Evolutionary conservation across 176 grass and related monocot genomes (phyloP).

Genomic region (Neostapfia colusana): DNA sequence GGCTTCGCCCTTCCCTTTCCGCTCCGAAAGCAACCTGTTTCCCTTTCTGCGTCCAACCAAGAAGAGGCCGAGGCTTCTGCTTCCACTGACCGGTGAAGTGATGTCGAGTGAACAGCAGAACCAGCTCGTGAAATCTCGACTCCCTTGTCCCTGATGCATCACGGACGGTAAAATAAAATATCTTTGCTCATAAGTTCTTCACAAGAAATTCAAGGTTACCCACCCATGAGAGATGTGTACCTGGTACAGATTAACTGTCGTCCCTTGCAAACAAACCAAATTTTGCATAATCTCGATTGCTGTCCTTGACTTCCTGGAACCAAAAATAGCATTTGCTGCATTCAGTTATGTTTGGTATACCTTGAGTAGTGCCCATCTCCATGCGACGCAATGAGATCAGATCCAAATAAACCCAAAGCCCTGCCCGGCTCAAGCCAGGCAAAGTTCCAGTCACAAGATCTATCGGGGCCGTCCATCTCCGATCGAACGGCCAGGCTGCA

Average conservation of each 20-base stretch:
- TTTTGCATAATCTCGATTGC: constrained; percentile 57
- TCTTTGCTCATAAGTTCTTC: no score
- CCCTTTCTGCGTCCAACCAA: neutral
- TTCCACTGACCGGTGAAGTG: no score
- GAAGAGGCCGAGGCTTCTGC: no score
- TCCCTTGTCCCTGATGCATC: neutral
- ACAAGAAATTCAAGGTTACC: no score
- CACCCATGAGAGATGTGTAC: constrained; percentile 19
- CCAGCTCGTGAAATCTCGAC: neutral
- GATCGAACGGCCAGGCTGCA: constrained; percentile 4
- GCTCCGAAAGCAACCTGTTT: neutral
- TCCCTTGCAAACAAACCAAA: constrained; percentile 61
- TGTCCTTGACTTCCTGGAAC: constrained; percentile 44
- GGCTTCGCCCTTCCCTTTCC: constrained; percentile 21
- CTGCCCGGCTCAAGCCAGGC: no score
- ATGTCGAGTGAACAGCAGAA: neutral
- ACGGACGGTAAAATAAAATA: neutral
- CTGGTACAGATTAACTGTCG: constrained; percentile 57
- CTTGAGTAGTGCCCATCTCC: constrained; percentile 58
- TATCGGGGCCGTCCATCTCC: neutral
- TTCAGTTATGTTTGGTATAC: constrained; percentile 29
- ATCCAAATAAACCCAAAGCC: no score
- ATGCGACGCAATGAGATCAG: constrained; percentile 40
- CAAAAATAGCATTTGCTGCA: neutral
- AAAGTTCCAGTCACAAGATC: no score